Evolutionary conservation across 805 yeast genomes (phyloP).

Genomic region (Saturnispora besseyi): DNA sequence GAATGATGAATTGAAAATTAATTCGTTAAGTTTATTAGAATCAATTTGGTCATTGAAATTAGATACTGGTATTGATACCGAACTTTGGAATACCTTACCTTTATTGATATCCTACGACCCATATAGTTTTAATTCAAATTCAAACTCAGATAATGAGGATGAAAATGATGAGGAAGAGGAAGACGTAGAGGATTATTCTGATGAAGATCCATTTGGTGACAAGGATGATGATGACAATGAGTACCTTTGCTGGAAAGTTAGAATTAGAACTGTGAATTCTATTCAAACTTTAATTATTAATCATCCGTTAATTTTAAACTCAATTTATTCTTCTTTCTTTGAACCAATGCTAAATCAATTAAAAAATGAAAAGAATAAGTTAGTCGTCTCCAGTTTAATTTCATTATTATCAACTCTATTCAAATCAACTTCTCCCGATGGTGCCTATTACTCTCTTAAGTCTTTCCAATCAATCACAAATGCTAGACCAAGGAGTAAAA

Average conservation of each 20-base stretch:
- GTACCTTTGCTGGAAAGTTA: conserved; percentile 42
- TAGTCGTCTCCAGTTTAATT: conserved; percentile 44
- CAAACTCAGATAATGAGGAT: conserved; percentile 24
- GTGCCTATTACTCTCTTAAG: conserved; percentile 26
- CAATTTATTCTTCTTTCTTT: conserved; percentile 28
- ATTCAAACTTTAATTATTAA: conserved; percentile 30
- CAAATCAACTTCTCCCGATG: conserved; percentile 22
- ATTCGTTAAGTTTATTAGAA: conserved; percentile 35
- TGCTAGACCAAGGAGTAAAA: conserved; percentile 18
- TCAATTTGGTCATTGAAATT: neutral
- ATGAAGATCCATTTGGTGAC: conserved; percentile 26
- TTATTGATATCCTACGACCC: conserved; percentile 39
- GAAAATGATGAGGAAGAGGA: conserved; percentile 31
- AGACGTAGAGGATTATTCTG: conserved; percentile 34
- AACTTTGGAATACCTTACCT: conserved; percentile 6
- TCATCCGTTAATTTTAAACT: conserved; percentile 31
- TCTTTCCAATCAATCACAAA: neutral
- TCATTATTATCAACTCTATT: conserved; percentile 36
- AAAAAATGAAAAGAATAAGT: conserved; percentile 34
- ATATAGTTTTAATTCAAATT: conserved; percentile 29
- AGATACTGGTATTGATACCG: neutral
- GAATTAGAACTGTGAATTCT: conserved; percentile 43
- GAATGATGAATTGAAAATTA: conserved; percentile 36
- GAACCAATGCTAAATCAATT: conserved; percentile 28
- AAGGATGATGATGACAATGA: conserved; percentile 35